These are phyloP conservation scores for Colletotrichum eleusines DNA, from an alignment of 2,329 filamentous ascomycete genomes.

Conservation along the genomic window DNA sequence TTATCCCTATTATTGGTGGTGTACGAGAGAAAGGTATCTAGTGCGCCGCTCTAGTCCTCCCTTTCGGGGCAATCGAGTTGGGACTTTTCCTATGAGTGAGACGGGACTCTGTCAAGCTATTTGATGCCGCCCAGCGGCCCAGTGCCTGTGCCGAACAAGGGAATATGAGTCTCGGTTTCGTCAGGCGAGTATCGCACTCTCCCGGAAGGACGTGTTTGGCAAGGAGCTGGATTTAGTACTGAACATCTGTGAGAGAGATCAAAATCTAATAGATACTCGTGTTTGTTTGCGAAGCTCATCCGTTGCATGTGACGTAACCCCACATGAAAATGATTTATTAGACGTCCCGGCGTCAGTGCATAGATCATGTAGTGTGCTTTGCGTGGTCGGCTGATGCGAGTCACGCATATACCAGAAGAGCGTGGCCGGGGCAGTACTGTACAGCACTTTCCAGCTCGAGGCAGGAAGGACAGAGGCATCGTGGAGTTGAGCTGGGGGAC, in stretches of 20 bases:
- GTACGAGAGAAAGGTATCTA: constrained; percentile 24
- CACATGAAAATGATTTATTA: too few relatives aligned
- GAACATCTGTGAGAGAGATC: constrained; percentile 8
- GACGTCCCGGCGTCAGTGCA: neutral
- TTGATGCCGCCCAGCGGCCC: neutral
- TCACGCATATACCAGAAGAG: neutral
- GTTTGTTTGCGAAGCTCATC: neutral
- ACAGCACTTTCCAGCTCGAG: neutral
- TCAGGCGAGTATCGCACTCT: neutral
- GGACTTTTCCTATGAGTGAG: neutral
- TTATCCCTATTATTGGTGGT: constrained; percentile 16
- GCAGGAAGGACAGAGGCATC: neutral
- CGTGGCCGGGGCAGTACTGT: neutral
- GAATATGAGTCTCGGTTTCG: neutral
- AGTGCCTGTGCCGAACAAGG: neutral
- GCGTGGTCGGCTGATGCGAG: neutral
- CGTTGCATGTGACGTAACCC: neutral
- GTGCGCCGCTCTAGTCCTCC: constrained; percentile 9
- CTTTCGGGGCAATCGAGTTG: neutral
- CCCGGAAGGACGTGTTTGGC: neutral
- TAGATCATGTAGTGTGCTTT: neutral
- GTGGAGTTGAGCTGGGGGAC: neutral
- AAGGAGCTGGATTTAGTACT: constrained; percentile 16
- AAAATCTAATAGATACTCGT: constrained; percentile 37
- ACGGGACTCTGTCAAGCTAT: constrained; percentile 5